Evolutionary conservation across 371 early-diverging fungal genomes (phyloP), one percentile per base, ranked within the genome.

Genomic region (Mucor sp.): DNA sequence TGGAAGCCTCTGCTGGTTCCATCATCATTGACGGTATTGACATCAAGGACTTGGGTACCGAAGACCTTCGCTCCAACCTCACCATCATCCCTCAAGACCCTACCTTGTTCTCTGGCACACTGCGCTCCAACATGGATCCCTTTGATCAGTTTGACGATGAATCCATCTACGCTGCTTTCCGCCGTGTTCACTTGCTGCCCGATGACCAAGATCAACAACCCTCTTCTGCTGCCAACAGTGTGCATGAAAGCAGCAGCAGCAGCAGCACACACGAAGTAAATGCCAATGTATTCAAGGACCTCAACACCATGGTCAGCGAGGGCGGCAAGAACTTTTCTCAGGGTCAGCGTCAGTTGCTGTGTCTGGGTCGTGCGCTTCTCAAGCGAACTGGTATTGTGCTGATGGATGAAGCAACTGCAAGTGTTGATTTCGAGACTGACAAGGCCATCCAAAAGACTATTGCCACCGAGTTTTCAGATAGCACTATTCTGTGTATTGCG

Each of bases 51-150:
- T 84, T 95, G 64, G 90, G 91, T 41, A 68, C 93, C 47, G 79
- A 84, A 35, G 89, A 89, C 62, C 79, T 95, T 58, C 87, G 96
- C 19, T 85, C 85, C 5, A 78, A 83, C 9, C 60, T 96, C 27
- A 88, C 93, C 1, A 91, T 94, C 35, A 91, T 94, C 59, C 93
- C 94, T 27, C 93, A 94, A 74, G 92, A 95, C 59, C 94, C 95
- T 9, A 88, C 93, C 12, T 73, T 97, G 17, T 96, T 95, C 70
- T 76, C 84, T 14, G 95, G 95, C 19, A 86, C 90, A 0, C 66
- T 90, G 30, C 80, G 90, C 8, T 75, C 71, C 53, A 93, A 93
- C 67, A 79, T 93, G 17, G 93, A 91, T 69, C 93, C 92, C 7
- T 90, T 91, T 67, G 72, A 80, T 41, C 74, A 88, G 56, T 78